Percentiles rank a stretch among this genome's conserved stretches.
These are phyloP conservation scores for Silene noctiflora DNA, from an alignment of 179 eudicot genomes.

Conservation along the genomic window DNA sequence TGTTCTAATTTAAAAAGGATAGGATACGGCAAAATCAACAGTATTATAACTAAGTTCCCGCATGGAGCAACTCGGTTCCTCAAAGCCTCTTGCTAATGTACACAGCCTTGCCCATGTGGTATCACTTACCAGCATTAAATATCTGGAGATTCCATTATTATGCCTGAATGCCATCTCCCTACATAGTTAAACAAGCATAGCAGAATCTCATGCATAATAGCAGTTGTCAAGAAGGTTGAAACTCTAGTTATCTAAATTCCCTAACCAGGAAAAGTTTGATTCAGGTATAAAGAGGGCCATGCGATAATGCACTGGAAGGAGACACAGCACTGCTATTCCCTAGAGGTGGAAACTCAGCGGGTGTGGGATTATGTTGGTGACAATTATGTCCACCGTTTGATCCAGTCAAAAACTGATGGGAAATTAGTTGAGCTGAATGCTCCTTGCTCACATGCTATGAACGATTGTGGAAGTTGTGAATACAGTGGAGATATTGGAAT, in stretches of 20 bases:
- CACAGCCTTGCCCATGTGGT: no score
- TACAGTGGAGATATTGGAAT: slow-evolving; percentile 57
- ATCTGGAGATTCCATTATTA: no score
- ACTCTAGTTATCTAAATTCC: slow-evolving; percentile 16
- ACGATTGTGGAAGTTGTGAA: slow-evolving; percentile 55
- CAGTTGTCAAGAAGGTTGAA: not conserved
- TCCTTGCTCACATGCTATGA: slow-evolving; percentile 47
- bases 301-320: slow-evolving; percentile 89
- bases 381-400: slow-evolving; percentile 86
- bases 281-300: slow-evolving; percentile 87
- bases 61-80: no score
- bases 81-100: no score
- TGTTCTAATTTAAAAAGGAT: not conserved
- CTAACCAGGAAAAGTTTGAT: slow-evolving; percentile 29
- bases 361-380: slow-evolving; percentile 98
- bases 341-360: slow-evolving; percentile 87
- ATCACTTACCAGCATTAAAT: no score
- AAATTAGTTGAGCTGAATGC: slow-evolving; percentile 83
- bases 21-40: not conserved
- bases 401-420: slow-evolving; percentile 92
- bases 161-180: no score
- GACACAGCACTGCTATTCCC: slow-evolving; percentile 88
- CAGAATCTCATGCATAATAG: no score
- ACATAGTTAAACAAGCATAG: no score
- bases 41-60: not conserved